Evolutionary conservation across 73 alveolate genomes (phyloP), one percentile per base, ranked within the genome.

Genomic region (Stentor coeruleus): DNA sequence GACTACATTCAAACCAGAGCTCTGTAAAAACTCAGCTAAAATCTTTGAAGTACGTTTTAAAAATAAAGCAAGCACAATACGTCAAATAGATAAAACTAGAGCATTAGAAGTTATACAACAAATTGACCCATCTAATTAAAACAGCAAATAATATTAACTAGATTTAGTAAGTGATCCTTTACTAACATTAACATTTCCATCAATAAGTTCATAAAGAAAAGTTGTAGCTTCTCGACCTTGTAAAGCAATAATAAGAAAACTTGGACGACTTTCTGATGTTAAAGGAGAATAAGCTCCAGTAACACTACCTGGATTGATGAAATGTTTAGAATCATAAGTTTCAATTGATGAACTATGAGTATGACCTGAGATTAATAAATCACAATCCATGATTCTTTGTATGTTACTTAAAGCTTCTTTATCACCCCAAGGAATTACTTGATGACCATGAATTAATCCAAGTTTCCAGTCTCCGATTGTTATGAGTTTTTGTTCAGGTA

Each of bases 381-480:
- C 99, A 58, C 97, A 92, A 79, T 95, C 98, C 81, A 95, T 81
- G 86, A 92, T 85, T 49, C 96, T 88, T 66, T 90, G 81, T 42
- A 89, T 85, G 20, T 94, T 88, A 66, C 94, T 93, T 75, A 95
- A 85, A 26, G 99, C 92, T 75, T 94, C 97, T 59, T 89, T 77
- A 85, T 95, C 99, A 0, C 98, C 99, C 99, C 99, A 95, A 3
- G 99, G 99, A 0, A 93, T 95, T 2, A 94, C 91, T 83, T 94
- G 92, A 74, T 94, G 98, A 1, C 98, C 98, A 75, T 94, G 98
- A 59, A 94, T 92, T 85, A 94, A 39, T 14, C 98, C 98, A 20
- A 94, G 89, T 83, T 90, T 94, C 74, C 94, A 92, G 82, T 90
- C 93, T 1, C 97, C 97, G 42, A 92, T 90, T 49, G 83, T 58